Evolutionary conservation across 768 basidiomycete species (phyloP), one percentile per base, ranked within the genome.

Genomic region (Trametes cingulata): DNA sequence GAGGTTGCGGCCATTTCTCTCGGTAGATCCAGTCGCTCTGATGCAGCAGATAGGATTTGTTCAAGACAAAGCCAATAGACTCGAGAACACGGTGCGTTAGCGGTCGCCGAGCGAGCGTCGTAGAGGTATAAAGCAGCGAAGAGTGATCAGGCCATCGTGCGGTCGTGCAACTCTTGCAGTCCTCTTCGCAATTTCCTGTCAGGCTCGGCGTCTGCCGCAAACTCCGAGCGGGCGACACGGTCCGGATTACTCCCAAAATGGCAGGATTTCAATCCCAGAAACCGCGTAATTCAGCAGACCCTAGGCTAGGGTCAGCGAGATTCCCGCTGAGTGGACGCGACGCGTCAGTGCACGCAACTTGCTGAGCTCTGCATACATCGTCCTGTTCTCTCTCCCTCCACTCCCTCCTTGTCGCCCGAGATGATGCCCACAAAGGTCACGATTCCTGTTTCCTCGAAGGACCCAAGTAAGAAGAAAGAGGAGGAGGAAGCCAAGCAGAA

Each of bases 401-500:
- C 29, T 45, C 19, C 36, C 45, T 48, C 37, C 36, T 52, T 40
- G 60, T n/a, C 39, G 24, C 47, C 19, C 45, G 42, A 29, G 39
- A 55, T 65, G 42, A 90, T 88, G 87, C 73, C 84, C 19, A 63
- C 61, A 15, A 81, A 84, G 56, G 81, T 84, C 62, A 71, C 82
- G 19, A 85, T 89, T 61, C 70, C 81, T 48, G 90, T 93, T 3
- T 78, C 79, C 1, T 85, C 91, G 8, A 81, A 91, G 49, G 91
- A 94, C 69, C 86, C 90, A 2, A 83, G 87, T 77, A 85, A 86
- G 77, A 88, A 90, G 69, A 84, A 85, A 70, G 78, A 80, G 49
- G 77, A 84, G 52, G 80, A 82, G 64, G 76, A 74, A 55, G 79
- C 81, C 62, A 76, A 80, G 67, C 73, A 78, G 42, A 78, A 78